Base-by-base conservation (phyloP, 1,139 yeast species). In the Petasospora rhodanensis region DNA sequence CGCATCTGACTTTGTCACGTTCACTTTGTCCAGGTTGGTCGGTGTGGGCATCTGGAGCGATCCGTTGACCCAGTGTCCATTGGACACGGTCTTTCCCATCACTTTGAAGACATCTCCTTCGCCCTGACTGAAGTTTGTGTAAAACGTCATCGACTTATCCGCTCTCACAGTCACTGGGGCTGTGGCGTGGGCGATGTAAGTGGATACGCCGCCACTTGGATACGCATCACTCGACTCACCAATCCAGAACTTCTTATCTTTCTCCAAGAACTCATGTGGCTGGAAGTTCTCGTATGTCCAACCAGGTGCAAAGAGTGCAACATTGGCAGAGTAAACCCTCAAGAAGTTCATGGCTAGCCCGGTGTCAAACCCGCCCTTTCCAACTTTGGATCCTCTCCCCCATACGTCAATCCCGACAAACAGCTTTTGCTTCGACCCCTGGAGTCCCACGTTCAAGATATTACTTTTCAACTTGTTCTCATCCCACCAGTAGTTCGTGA, bases 401-500 rank as follows among this genome's bases (percentile, higher is more conserved):
- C 66, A 63, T 19, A 63, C 55, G 41, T 64, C 69, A 31, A 61
- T 49, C 1, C 68, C 68, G n/a, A 58, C 61, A 37, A 40, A 59
- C 3, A 61, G 28, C 27, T 61, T 60, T 11, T 49, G 47, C 15
- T 44, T 46, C 1, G 48, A 52, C 1, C 67, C 68, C 22, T 53
- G 41, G 1, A 55, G 21, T 3, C 69, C 69, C 27, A 59, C 53
- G 18, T 59, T 55, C 16, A 50, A 42, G 6, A 59, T 42, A 27
- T 61, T 63, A 14, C 50, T 46, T 34, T 52, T 51, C 18, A 64
- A 37, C 14, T 47, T 45, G 4, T 46, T 43, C 19, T 55, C 52
- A 32, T 54, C 56, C 69, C 69, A 64, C 64, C 66, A 61, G 35
- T 62, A 63, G 32, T 63, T 63, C 1, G 68, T 58, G 31, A 64